Conservation (phyloP, 306 rosid genomes). For the Ammopiptanthus mongolicus region DNA sequence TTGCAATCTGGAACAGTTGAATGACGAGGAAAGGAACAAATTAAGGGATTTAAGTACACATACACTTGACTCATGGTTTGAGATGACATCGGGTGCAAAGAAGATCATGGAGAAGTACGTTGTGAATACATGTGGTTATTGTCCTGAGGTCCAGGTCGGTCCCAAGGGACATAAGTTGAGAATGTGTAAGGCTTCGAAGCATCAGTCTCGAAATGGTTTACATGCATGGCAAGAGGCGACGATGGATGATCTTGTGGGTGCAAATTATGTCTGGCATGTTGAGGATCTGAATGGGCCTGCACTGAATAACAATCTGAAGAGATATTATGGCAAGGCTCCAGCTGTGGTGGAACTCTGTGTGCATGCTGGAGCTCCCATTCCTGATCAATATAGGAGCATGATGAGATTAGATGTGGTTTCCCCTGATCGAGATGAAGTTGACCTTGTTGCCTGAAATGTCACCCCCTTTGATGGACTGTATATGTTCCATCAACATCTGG, state of each 20-base stretch:
- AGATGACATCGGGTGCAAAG: conserved; percentile 64
- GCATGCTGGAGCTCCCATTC: conserved; percentile 72
- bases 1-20: conserved; percentile 24
- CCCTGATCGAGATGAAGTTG: conserved; percentile 70
- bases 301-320: conserved; percentile 67
- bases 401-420: conserved; percentile 88
- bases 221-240: conserved; percentile 95
- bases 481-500: background rate
- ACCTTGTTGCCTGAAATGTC: conserved; percentile 55
- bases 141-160: conserved; percentile 83
- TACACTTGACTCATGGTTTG: conserved; percentile 67
- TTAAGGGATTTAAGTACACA: conserved; percentile 37
- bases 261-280: conserved; percentile 85
- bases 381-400: conserved; percentile 64
- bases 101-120: conserved; percentile 68
- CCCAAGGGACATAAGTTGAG: conserved; percentile 90
- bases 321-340: conserved; percentile 88
- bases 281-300: conserved; percentile 51
- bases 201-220: conserved; percentile 80
- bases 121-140: conserved; percentile 77
- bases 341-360: conserved; percentile 87
- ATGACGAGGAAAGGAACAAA: conserved; percentile 20
- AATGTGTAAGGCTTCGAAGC: conserved; percentile 83
- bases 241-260: conserved; percentile 59
- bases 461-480: background rate